Base-by-base conservation (phyloP, 306 rosid genomes). In the Citrullus colocynthis region DNA sequence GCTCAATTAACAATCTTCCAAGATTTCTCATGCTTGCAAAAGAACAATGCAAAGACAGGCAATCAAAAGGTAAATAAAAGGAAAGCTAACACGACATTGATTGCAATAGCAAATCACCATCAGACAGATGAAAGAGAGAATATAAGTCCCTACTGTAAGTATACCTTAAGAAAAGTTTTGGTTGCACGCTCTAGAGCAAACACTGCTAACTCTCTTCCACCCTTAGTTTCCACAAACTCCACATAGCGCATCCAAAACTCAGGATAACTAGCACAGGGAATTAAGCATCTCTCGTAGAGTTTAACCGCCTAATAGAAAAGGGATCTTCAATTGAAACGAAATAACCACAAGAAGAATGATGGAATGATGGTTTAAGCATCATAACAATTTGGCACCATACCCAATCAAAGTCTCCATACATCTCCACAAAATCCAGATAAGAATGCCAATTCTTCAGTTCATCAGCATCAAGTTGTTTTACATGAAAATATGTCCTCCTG, bases 181-280 rank as follows among this genome's bases (percentile, higher is more conserved):
- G 98, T 91, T 20, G 91, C 94, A 88, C 98, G 90, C 75, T 89
- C 89, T 79, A 91, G 88, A 81, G 97, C 89, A 84, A 81, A 83
- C 82, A 83, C 90, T 79, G 98, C 93, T 73, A 94, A 83, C 85
- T 94, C 98, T 88, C 98, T 84, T 87, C 96, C 98, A 76, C 98
- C 98, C 79, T 90, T 94, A 55, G 85, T 79, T 85, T 94, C 97
- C 96, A 90, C 77, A 81, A 90, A 94, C 64, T 90, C 93, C 84
- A 84, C 96, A 60, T 88, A 94, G 75, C 97, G 97, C 90, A 91
- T 90, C 98, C 98, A 94, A 78, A 87, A 91, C 78, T 94, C 98
- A 70, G 93, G 96, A 85, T 91, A 94, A 85, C 86, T 85, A 74
- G 97, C 97, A 84, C 98, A 94, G 7, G 88, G 89, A 86, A 91